phyloP scores from a whole-genome alignment of 257 asterid species.

The Dorcoceras hygrometricum region DNA sequence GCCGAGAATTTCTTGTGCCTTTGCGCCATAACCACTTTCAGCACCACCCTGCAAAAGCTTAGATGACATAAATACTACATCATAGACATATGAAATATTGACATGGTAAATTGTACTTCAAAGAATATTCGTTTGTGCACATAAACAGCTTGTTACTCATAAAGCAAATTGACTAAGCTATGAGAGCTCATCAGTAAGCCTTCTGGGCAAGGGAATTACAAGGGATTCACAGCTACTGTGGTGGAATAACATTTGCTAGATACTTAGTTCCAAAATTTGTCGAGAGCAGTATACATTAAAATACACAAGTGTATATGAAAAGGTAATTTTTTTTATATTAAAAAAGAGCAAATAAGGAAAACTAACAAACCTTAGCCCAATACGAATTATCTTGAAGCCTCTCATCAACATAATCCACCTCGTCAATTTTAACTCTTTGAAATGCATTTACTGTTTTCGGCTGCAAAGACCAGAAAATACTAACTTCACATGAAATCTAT shows the following conservation, averaged over 20 bases:
- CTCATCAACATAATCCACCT: slow-evolving; percentile 61
- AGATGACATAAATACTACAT: not conserved
- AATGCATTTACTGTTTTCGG: slow-evolving; percentile 69
- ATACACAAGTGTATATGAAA: slow-evolving; percentile 1
- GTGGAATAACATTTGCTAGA: too few relatives aligned
- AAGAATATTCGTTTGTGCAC: not conserved
- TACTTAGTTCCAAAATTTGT: too few relatives aligned
- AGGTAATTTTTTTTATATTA: too few relatives aligned
- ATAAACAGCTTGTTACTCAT: too few relatives aligned
- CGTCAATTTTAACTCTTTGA: slow-evolving; percentile 63
- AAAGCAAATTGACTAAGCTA: not conserved
- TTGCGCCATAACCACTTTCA: slow-evolving; percentile 92
- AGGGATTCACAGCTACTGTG: too few relatives aligned
- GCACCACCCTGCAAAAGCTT: slow-evolving; percentile 72
- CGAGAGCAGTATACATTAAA: slow-evolving; percentile 1
- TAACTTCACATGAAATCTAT: not conserved
- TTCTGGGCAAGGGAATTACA: too few relatives aligned
- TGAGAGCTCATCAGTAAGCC: too few relatives aligned
- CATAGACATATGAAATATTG: not conserved
- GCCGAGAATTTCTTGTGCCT: slow-evolving; percentile 94
- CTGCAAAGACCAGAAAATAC: slow-evolving; percentile 45
- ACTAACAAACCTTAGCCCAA: slow-evolving; percentile 82
- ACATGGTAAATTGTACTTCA: not conserved
- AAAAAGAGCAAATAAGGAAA: slow-evolving; percentile 1
- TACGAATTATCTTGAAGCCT: slow-evolving; percentile 94